These are phyloP conservation scores for Auricularia heimuer DNA, from an alignment of 768 basidiomycete species.

Conservation along the genomic window DNA sequence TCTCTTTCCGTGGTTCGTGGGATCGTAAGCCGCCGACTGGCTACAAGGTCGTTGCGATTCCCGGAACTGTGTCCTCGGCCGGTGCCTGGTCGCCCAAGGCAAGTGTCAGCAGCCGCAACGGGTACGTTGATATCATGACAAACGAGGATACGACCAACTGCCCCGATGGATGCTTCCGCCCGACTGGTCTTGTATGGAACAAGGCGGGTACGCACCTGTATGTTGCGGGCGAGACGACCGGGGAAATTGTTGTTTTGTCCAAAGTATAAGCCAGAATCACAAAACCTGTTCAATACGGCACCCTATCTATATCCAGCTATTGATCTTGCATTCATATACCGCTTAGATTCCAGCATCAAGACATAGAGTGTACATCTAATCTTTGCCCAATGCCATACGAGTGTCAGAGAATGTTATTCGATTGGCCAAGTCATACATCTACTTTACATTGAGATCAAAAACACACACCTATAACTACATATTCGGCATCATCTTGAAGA, in stretches of 20 bases:
- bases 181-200: not conserved
- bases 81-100: not conserved
- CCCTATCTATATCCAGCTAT: too few species aligned
- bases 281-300: too few species aligned
- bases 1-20: conserved; percentile 36
- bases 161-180: not conserved
- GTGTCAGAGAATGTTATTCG: too few species aligned
- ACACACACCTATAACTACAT: too few species aligned
- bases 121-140: not conserved
- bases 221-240: not conserved
- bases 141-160: not conserved
- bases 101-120: not conserved
- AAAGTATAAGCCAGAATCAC: not conserved
- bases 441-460: too few species aligned
- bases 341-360: too few species aligned
- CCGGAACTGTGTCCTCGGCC: not conserved
- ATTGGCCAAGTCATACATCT: too few species aligned
- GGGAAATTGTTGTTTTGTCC: not conserved
- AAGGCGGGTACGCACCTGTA: not conserved
- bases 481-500: too few species aligned
- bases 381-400: too few species aligned
- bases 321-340: too few species aligned
- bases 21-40: conserved; percentile 34
- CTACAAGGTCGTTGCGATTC: conserved; percentile 29
- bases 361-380: too few species aligned